Conservation (phyloP, 163 green algal species). For the Prototheca wickerhamii region DNA sequence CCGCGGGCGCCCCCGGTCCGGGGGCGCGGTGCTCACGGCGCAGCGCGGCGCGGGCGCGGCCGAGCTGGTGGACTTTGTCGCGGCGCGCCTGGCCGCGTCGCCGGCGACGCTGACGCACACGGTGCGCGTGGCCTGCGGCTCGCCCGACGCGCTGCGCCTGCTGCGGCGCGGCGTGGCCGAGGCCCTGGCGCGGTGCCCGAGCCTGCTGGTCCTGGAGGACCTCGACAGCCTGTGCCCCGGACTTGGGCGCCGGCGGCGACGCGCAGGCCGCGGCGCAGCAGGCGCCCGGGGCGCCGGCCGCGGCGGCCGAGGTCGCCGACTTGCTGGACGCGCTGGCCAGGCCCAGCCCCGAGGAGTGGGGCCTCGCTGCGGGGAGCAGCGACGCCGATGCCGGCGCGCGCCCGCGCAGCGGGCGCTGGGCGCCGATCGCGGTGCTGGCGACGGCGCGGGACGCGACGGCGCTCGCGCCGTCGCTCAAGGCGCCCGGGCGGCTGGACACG, state of each 20-base stretch:
- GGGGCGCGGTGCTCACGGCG: constrained; percentile 28
- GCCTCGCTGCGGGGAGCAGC: not conserved
- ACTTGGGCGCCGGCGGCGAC: constrained; percentile 4
- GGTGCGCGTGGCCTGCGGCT: constrained; percentile 29
- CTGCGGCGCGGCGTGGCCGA: constrained; percentile 18
- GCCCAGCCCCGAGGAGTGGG: constrained; percentile 1
- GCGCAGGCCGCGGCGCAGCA: constrained; percentile 1
- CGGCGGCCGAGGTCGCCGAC: constrained; percentile 30
- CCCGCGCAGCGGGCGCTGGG: constrained; percentile 16
- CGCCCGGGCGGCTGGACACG: constrained; percentile 38
- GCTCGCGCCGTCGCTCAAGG: constrained; percentile 40
- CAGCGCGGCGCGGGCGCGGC: constrained; percentile 40
- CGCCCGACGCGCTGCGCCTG: constrained; percentile 16
- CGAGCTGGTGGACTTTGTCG: constrained; percentile 21
- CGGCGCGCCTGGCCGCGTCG: constrained; percentile 12
- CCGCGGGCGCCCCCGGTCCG: constrained; percentile 13
- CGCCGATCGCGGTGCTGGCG: constrained; percentile 45
- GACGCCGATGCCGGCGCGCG: not conserved
- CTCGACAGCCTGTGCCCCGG: constrained; percentile 48
- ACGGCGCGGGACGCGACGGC: constrained; percentile 33
- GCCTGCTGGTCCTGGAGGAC: constrained; percentile 61
- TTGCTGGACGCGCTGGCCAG: constrained; percentile 27
- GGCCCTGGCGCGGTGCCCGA: constrained; percentile 34
- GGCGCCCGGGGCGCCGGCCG: constrained; percentile 5
- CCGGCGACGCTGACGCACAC: constrained; percentile 22